These are phyloP conservation scores for Eimeria falciformis DNA, from an alignment of 169 alveolate species.

Conservation along the genomic window DNA sequence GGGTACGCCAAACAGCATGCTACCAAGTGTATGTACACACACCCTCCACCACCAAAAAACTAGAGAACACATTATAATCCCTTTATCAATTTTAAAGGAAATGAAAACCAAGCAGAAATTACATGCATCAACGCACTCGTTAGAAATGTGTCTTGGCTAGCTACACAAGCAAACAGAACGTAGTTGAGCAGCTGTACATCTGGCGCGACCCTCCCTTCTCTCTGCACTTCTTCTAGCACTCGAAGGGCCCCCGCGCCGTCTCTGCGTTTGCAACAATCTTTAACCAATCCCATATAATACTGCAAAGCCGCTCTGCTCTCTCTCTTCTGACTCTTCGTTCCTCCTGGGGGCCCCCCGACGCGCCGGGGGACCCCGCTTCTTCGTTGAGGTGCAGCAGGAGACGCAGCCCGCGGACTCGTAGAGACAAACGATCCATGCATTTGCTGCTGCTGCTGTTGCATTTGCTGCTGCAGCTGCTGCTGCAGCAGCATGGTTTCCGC, in stretches of 20 bases:
- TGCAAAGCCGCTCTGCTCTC: slow-evolving; percentile 32
- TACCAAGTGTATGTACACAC: too few species aligned
- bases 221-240: slow-evolving; percentile 13
- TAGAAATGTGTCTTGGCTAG: neutral
- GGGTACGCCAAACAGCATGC: too few species aligned
- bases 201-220: slow-evolving; percentile 20
- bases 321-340: neutral
- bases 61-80: too few species aligned
- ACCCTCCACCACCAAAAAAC: too few species aligned
- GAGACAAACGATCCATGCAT: neutral
- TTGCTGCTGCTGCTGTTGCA: neutral
- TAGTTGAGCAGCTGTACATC: slow-evolving; percentile 65
- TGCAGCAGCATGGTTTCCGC: neutral
- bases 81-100: neutral
- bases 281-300: slow-evolving; percentile 60
- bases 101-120: neutral
- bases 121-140: neutral
- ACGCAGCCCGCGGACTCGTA: neutral
- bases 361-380: neutral
- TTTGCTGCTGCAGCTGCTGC: neutral
- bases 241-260: slow-evolving; percentile 48
- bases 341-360: neutral
- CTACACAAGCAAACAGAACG: slow-evolving; percentile 60
- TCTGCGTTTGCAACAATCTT: slow-evolving; percentile 17
- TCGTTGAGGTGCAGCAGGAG: neutral